These are phyloP conservation scores for Lycium ferocissimum DNA, from an alignment of 257 asterid genomes.

Conservation along the genomic window DNA sequence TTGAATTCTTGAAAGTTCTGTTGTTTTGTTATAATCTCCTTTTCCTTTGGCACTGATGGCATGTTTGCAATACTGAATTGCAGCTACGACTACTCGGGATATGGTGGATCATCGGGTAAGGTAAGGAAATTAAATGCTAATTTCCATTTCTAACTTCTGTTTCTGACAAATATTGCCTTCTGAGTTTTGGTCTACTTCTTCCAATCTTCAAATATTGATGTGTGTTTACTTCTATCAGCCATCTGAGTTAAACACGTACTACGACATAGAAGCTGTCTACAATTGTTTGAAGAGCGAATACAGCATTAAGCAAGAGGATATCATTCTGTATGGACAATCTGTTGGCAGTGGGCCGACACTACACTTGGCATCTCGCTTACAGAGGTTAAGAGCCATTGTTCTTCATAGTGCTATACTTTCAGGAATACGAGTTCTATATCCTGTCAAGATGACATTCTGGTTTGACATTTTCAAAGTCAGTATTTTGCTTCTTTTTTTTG, in stretches of 20 bases:
- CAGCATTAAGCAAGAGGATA: conserved; percentile 89
- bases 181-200: background rate
- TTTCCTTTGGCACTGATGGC: conserved; percentile 5
- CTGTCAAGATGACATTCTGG: conserved; percentile 97
- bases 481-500: background rate
- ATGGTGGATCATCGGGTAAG: conserved; percentile 98
- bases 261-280: conserved; percentile 93
- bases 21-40: background rate
- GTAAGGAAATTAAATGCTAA: conserved; percentile 53
- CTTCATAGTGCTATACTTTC: conserved; percentile 99
- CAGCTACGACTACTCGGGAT: conserved; percentile 99
- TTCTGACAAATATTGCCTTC: background rate
- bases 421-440: conserved; percentile 92
- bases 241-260: conserved; percentile 91
- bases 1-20: background rate
- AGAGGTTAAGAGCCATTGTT: conserved; percentile 81
- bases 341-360: conserved; percentile 98
- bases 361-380: conserved; percentile 82
- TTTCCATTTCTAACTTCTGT: background rate
- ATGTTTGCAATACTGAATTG: conserved; percentile 37
- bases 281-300: conserved; percentile 82
- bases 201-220: conserved; percentile 29
- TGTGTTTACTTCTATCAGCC: conserved; percentile 60
- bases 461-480: conserved; percentile 94
- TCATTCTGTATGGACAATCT: conserved; percentile 95